Conservation (phyloP, 2,329 filamentous ascomycete species). For the Nemania bipapillata region DNA sequence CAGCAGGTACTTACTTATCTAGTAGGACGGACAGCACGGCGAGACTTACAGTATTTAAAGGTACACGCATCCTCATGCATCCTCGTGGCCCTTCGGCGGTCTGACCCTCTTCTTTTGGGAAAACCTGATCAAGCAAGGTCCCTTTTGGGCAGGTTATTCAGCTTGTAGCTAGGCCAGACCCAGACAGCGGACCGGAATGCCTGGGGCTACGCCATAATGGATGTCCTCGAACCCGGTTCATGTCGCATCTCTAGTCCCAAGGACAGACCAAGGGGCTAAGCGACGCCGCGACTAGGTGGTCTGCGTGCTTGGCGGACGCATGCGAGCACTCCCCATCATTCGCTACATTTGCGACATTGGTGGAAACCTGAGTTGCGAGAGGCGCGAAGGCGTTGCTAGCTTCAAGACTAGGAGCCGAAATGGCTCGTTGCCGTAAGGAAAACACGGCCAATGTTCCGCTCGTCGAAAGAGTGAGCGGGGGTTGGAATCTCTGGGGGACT, state of each 20-base stretch:
- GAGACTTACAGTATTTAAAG: slow-evolving; percentile 20
- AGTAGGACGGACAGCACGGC: not conserved
- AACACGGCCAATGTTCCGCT: not conserved
- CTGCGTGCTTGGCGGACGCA: slow-evolving; percentile 14
- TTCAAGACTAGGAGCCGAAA: slow-evolving; percentile 12
- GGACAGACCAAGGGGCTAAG: slow-evolving; percentile 3
- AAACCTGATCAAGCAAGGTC: not conserved
- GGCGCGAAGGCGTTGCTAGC: slow-evolving; percentile 19
- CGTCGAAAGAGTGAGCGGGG: not conserved
- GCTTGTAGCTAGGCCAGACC: not conserved
- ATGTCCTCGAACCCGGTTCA: not conserved
- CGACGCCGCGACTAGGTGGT: not conserved
- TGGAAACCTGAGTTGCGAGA: slow-evolving; percentile 17
- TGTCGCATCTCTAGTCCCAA: slow-evolving; percentile 5
- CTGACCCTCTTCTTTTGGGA: slow-evolving; percentile 13
- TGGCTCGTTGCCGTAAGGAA: not conserved
- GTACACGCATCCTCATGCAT: not conserved
- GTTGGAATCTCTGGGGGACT: not conserved
- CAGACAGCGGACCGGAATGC: slow-evolving; percentile 9
- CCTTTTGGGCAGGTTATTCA: slow-evolving; percentile 20
- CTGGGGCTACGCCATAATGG: slow-evolving; percentile 17
- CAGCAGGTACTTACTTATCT: too few species aligned
- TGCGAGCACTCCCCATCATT: not conserved
- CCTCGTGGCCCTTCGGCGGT: not conserved
- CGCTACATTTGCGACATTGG: slow-evolving; percentile 11